Base-by-base conservation (phyloP, 2,329 filamentous ascomycete genomes). In the Botrytis cinerea region DNA sequence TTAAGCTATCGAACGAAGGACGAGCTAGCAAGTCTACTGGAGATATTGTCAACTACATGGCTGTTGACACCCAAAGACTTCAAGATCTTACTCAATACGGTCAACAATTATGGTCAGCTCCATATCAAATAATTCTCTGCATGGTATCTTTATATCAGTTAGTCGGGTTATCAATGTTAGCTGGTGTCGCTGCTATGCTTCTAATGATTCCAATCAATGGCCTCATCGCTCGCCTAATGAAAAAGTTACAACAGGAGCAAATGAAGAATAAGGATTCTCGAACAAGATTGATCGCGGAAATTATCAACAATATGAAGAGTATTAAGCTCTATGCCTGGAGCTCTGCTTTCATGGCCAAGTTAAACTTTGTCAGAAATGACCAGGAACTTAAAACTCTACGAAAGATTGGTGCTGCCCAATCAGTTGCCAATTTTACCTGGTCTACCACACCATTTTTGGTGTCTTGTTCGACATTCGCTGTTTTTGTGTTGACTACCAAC, bases 1-100 rank as follows among this genome's bases (percentile, higher is more conserved):
- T 98, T 75, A 91, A 90, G 76, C 86, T 99, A 28, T 98, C 95
- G 8, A 98, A 97, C 79, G 96, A 99, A 83, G 96, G 96, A 14
- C 90, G 95, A 71, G 88, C 94, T 2, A 84, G 90, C 62, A 98
- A 98, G 84, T 93, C 93, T 0, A 99, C 96, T 0, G 96, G 96
- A 73, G 97, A 99, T 80, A 98, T 99, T 80, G 96, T 99, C 81
- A 99, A 99, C 81, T 96, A 97, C 83, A 99, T 99, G 95, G 96
- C 97, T 63, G 95, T 99, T 16, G 96, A 99, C 81, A 95, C 95
- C 22, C 96, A 99, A 83, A 92, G 97, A 77, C 87, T 99, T 28
- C 93, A 98, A 80, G 96, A 99, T 83, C 85, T 99, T 73, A 94
- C 95, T 2, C 97, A 99, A 80, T 99, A 96, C 81, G 94, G 93